Base-by-base conservation (phyloP, 495 filamentous ascomycete genomes). In the Neurospora africana region DNA sequence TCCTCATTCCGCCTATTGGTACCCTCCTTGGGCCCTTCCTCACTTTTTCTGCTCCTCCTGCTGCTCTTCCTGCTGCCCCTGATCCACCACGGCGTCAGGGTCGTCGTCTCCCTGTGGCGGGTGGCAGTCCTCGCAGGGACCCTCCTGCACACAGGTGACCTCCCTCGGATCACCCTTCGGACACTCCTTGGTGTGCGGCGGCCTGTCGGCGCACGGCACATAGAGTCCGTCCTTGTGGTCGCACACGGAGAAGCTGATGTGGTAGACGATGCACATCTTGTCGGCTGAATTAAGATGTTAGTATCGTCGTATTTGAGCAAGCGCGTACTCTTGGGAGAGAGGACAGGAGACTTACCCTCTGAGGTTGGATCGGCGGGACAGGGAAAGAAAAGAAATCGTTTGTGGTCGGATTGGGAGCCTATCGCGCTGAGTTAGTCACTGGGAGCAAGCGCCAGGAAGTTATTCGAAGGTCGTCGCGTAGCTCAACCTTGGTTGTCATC, bases 11-110 rank as follows among this genome's bases (percentile, higher is more conserved):
- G 10, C n/a, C 2, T 19, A 19, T n/a, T n/a, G 40, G 9, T 43
- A 43, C 0, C 2, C 7, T 0, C 2, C 9, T 9, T 7, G 0
- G 17, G 40, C 3, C 17, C 7, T 43, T 9, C 40, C 7, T n/a
- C 3, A 43, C 7, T n/a, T 9, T 19, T 43, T 19, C 0, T 5
- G 4, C 10, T 47, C n/a, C 21, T 23, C 1, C 21, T 53, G n/a
- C n/a, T n/a, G n/a, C n/a, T n/a, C n/a, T n/a, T n/a, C n/a, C n/a
- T n/a, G n/a, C n/a, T n/a, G n/a, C n/a, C n/a, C n/a, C 10, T 11
- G 0, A 8, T 47, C 43, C 9, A 47, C n/a, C 8, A 21, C 43
- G n/a, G 43, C 9, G 1, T 21, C 43, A 0, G n/a, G 43, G 2
- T 47, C 43, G 0, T 21, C 43, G 1, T 47, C 43, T 0, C n/a